Evolutionary conservation across 371 early-diverging fungal species (phyloP).

Genomic region (Mucor indicus): DNA sequence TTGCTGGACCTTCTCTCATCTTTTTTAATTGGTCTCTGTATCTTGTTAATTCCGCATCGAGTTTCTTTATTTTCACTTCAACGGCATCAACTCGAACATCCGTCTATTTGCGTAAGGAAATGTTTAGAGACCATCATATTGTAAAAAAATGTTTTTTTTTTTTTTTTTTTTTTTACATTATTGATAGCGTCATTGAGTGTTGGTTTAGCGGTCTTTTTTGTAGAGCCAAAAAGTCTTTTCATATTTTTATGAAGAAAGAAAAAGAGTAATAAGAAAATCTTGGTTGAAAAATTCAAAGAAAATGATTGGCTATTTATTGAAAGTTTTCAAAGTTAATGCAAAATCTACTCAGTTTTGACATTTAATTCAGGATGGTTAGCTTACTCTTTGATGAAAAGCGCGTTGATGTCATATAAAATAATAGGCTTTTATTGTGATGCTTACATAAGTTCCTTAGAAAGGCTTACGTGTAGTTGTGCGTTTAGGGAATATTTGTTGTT

Average conservation of each 20-base stretch:
- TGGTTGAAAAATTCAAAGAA: no score
- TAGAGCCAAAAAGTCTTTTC: neutral
- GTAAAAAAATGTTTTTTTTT: neutral
- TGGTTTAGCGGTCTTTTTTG: neutral
- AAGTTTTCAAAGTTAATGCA: no score
- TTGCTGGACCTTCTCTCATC: slow-evolving; percentile 91
- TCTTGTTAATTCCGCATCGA: slow-evolving; percentile 88
- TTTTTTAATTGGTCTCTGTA: slow-evolving; percentile 92
- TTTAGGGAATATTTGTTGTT: no score
- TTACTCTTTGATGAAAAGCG: no score
- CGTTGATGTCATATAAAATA: no score
- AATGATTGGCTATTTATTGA: no score
- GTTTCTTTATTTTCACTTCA: slow-evolving; percentile 88
- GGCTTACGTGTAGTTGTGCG: no score
- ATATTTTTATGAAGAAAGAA: neutral
- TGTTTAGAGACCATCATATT: neutral
- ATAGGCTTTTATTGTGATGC: no score
- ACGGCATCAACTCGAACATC: slow-evolving; percentile 83
- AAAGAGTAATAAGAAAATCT: no score
- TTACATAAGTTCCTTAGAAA: no score
- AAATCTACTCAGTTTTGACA: no score
- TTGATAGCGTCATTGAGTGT: neutral
- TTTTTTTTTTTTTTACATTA: neutral
- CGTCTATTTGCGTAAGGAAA: slow-evolving; percentile 49
- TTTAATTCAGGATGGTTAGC: no score